phyloP scores from a whole-genome alignment of 805 yeast genomes.

The Saccharomyces paradoxus region DNA sequence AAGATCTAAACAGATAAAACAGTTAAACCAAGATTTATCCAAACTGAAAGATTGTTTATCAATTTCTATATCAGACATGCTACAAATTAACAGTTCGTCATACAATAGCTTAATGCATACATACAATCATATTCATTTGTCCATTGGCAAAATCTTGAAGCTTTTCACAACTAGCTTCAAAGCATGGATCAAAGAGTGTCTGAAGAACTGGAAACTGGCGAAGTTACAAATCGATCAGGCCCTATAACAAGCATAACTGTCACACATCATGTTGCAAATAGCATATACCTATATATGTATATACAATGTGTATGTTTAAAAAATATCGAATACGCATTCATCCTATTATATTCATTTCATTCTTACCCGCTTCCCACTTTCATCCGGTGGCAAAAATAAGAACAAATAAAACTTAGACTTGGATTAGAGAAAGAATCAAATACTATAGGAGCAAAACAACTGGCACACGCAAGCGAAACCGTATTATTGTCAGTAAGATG shows the following conservation, averaged over 20 bases:
- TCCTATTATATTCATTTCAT: not conserved
- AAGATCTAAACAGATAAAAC: constrained; percentile 32
- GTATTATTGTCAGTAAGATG: not conserved
- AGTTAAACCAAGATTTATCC: constrained; percentile 30
- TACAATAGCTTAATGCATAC: constrained; percentile 25
- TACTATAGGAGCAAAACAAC: not conserved
- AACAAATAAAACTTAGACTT: not conserved
- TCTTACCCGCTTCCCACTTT: not conserved
- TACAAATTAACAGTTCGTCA: constrained; percentile 31
- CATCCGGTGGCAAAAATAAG: not conserved
- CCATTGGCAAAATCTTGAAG: constrained; percentile 26
- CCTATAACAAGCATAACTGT: not conserved
- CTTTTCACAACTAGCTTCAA: constrained; percentile 29
- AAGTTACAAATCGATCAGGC: constrained; percentile 14
- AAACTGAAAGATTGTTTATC: constrained; percentile 35
- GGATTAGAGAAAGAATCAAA: not conserved
- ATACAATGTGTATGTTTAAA: not conserved
- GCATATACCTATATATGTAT: not conserved
- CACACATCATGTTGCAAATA: not conserved
- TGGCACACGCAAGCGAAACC: not conserved
- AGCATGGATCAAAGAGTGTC: constrained; percentile 33
- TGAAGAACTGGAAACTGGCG: constrained; percentile 35
- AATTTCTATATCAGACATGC: constrained; percentile 32
- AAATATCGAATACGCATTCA: not conserved
- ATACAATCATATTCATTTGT: constrained; percentile 20